These are phyloP conservation scores for Spergularia marina DNA, from an alignment of 148 eudicot genomes.

Conservation along the genomic window DNA sequence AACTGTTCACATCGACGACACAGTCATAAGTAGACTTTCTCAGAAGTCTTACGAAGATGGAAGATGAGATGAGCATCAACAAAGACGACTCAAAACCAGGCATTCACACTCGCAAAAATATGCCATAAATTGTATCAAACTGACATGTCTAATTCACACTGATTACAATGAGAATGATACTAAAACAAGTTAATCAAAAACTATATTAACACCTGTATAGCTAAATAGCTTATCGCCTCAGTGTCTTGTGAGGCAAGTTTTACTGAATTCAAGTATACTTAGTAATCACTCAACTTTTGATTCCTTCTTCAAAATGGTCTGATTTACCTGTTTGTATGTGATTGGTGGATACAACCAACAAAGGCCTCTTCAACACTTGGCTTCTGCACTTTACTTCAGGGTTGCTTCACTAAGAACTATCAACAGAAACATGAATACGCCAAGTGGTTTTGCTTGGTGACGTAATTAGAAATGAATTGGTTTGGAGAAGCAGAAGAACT, in stretches of 20 bases:
- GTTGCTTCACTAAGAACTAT: conserved; percentile 1
- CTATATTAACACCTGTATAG: conserved; percentile 31
- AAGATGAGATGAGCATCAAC: neutral
- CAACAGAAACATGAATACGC: conserved; percentile 93
- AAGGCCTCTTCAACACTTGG: neutral
- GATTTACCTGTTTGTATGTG: conserved; percentile 17
- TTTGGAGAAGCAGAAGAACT: conserved; percentile 47
- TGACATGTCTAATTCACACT: conserved; percentile 27
- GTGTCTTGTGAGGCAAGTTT: conserved; percentile 15
- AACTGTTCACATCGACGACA: neutral
- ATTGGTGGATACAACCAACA: neutral
- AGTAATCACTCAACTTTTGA: conserved; percentile 19
- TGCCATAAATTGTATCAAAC: conserved; percentile 27
- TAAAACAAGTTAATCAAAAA: conserved; percentile 22
- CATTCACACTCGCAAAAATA: conserved; percentile 6
- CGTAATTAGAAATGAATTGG: conserved; percentile 60
- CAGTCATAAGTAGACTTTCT: neutral
- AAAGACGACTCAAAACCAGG: neutral
- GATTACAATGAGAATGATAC: conserved; percentile 26
- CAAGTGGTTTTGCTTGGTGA: conserved; percentile 79
- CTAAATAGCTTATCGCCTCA: conserved; percentile 17
- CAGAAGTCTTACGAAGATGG: neutral
- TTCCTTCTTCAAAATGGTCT: conserved; percentile 19
- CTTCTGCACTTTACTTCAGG: neutral
- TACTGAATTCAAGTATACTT: conserved; percentile 20